Base-by-base conservation (phyloP, 345 rosid genomes). In the Eucalyptus pumila region DNA sequence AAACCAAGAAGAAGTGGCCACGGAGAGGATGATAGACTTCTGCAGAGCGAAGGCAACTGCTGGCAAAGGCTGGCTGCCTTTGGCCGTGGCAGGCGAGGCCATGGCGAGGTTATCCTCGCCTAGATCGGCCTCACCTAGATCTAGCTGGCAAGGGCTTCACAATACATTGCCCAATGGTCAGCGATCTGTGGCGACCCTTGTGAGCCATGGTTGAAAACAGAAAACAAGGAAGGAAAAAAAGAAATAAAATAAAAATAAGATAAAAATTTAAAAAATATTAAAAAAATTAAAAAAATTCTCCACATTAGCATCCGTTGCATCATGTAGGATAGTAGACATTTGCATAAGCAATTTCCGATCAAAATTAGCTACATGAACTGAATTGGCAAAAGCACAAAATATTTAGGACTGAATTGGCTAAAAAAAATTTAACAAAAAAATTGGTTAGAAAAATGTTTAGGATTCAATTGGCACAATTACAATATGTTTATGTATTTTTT, bases 291-390 rank as follows among this genome's bases (percentile, higher is more conserved):
- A 56, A 56, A 23, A 0, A 4, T 56, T 56, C 1, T 56, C 27
- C 27, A 24, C 27, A 1, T 56, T 23, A 56, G 12, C 13, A 2
- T 56, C 2, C 30, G 30, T 56, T 56, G 62, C 62, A 56, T 24
- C 27, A 56, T 23, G 13, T 56, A 23, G 6, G 62, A 56, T 0
- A 56, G 3, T 23, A 0, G 13, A 23, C 62, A 56, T 56, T 24
- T 1, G 3, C 30, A 23, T 23, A 0, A 1, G 12, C 0, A 23
- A 24, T 56, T 56, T 56, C 27, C 6, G 1, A 56, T 56, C 30
- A 4, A 56, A 56, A 10, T 56, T 56, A 0, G 0, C 0, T 23
- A 0, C 10, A 56, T 56, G 30, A 24, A 24, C 1, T 56, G 13
- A 56, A 56, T 0, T 4, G 6, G 12, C 13, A 23, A 56, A 56